phyloP scores from a whole-genome alignment of 73 alveolate species.

The Paramecium primaurelia region DNA sequence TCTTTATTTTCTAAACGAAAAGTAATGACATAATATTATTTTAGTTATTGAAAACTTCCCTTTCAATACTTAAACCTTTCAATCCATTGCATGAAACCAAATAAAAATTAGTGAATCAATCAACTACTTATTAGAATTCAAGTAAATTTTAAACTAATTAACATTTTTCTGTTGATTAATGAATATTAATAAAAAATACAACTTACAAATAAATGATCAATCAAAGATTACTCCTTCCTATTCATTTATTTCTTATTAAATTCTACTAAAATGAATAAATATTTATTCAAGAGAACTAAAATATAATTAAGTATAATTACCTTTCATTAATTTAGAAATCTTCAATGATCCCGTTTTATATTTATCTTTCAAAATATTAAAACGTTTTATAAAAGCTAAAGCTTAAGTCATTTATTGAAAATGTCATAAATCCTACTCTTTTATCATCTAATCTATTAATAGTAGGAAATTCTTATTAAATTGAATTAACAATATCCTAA shows the following conservation, averaged over 20 bases:
- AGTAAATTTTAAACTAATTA: neutral
- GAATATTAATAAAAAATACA: neutral
- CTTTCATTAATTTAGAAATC: neutral
- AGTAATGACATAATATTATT: neutral
- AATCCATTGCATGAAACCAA: neutral
- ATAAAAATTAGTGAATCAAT: neutral
- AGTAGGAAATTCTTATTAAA: neutral
- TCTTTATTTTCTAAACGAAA: neutral
- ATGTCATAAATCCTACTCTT: neutral
- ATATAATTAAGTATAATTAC: neutral
- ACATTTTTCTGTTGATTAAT: conserved; percentile 9
- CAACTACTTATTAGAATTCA: neutral
- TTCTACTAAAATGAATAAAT: neutral
- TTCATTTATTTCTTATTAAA: neutral
- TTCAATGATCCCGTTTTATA: neutral
- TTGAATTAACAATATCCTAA: neutral
- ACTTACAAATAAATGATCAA: neutral
- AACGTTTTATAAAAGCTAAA: neutral
- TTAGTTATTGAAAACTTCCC: neutral
- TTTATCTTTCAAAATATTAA: neutral
- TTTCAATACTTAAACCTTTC: neutral
- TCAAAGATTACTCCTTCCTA: neutral
- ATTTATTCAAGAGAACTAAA: neutral
- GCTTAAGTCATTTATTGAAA: neutral
- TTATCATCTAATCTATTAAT: neutral